Evolutionary conservation across 2,329 filamentous ascomycete genomes (phyloP).

Genomic region (Xylogone sp.): DNA sequence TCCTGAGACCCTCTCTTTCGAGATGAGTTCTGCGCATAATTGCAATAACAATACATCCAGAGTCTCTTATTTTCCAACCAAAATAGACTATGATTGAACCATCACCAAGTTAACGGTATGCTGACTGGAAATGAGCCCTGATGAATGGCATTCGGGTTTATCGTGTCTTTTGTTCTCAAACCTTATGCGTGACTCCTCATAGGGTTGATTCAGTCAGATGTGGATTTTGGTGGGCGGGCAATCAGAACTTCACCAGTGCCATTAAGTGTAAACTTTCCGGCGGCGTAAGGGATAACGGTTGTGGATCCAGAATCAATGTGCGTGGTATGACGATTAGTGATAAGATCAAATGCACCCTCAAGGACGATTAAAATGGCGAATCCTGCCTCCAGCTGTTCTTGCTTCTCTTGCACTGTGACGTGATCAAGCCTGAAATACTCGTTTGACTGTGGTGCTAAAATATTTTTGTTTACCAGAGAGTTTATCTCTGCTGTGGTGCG

Average conservation of each 20-base stretch:
- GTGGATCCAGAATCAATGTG: slow-evolving; percentile 1
- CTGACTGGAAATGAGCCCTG: too few relatives aligned
- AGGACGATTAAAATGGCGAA: slow-evolving; percentile 4
- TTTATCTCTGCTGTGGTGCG: not conserved
- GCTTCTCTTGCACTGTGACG: not conserved
- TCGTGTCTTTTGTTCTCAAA: too few relatives aligned
- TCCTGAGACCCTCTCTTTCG: too few relatives aligned
- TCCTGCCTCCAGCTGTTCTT: slow-evolving; percentile 1
- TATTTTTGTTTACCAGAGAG: not conserved
- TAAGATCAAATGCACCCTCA: not conserved
- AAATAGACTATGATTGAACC: too few relatives aligned
- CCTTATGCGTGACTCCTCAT: too few relatives aligned
- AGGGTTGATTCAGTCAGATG: too few relatives aligned
- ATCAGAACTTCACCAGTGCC: slow-evolving; percentile 1
- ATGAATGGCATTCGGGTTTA: too few relatives aligned
- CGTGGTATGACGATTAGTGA: not conserved
- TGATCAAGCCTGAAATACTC: slow-evolving; percentile 1
- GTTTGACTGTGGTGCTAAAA: slow-evolving; percentile 1
- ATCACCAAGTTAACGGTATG: too few relatives aligned
- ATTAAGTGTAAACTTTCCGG: not conserved
- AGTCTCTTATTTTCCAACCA: too few relatives aligned
- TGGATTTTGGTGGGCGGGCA: not conserved
- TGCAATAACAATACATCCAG: too few relatives aligned
- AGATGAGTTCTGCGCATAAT: too few relatives aligned
- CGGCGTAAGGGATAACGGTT: slow-evolving; percentile 1